Conservation (phyloP, 352 stramenopile genomes). For the Globisporangium cylindrosporum region DNA sequence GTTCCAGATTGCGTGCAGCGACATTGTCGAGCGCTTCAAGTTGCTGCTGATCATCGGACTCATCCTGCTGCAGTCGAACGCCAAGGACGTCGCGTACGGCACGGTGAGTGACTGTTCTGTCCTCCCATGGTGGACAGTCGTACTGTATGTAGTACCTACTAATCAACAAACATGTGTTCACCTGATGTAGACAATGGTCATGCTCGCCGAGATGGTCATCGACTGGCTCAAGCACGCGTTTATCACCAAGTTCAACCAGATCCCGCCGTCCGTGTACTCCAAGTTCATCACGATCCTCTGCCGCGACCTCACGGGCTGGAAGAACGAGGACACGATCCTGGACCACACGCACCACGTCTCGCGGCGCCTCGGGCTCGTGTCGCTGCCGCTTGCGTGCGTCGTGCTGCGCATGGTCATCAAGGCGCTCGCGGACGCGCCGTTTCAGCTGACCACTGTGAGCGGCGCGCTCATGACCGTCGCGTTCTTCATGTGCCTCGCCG, state of each 20-base stretch:
- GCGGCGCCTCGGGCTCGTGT: constrained; percentile 91
- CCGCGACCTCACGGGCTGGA: constrained; percentile 93
- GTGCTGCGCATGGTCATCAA: constrained; percentile 83
- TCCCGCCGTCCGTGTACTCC: constrained; percentile 92
- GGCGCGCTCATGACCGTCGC: constrained; percentile 48
- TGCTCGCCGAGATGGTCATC: constrained; percentile 92
- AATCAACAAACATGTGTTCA: background rate
- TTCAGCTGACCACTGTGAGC: constrained; percentile 34
- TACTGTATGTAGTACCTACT: background rate
- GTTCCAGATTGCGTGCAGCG: constrained; percentile 97
- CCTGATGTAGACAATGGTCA: constrained; percentile 73
- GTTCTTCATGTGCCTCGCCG: constrained; percentile 71
- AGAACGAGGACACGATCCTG: constrained; percentile 88
- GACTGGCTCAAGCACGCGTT: constrained; percentile 99
- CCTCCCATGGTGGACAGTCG: background rate
- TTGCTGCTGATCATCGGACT: constrained; percentile 94
- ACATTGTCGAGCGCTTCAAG: constrained; percentile 99
- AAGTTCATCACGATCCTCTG: constrained; percentile 95
- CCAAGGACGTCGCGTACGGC: constrained; percentile 68
- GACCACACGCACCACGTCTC: constrained; percentile 95
- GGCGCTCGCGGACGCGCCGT: constrained; percentile 41
- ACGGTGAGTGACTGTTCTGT: constrained; percentile 43
- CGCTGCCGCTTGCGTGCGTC: constrained; percentile 94
- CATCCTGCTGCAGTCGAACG: constrained; percentile 91
- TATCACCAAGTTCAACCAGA: constrained; percentile 99